phyloP scores from a whole-genome alignment of 805 yeast species.

The Spathaspora hagerdaliae region DNA sequence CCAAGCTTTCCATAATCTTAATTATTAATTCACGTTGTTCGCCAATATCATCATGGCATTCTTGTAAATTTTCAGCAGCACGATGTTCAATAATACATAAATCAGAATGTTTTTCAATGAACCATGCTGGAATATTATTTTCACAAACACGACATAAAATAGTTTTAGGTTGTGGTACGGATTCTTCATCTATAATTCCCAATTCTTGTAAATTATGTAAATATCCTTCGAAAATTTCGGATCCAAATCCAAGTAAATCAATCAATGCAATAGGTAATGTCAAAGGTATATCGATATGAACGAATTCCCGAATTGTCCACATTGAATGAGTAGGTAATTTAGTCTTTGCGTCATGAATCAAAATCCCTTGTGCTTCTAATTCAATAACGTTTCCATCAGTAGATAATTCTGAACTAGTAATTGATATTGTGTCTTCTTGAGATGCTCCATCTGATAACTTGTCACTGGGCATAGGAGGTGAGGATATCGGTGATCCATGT shows the following conservation, averaged over 20 bases:
- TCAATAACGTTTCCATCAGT: conserved; percentile 65
- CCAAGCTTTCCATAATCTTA: conserved; percentile 39
- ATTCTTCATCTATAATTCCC: conserved; percentile 58
- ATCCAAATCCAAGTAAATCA: conserved; percentile 84
- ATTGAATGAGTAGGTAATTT: conserved; percentile 73
- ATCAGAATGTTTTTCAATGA: conserved; percentile 88
- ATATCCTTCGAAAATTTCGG: conserved; percentile 76
- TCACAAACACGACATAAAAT: conserved; percentile 93
- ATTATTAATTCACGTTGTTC: conserved; percentile 62
- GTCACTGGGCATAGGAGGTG: no score
- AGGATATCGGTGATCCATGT: no score
- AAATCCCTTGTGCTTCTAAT: conserved; percentile 90
- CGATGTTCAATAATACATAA: conserved; percentile 82
- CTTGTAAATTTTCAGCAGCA: conserved; percentile 70
- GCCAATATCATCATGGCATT: conserved; percentile 66
- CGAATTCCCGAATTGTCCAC: conserved; percentile 87
- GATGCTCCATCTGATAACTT: not conserved
- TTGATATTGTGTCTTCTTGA: conserved; percentile 9
- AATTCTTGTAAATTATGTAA: conserved; percentile 59
- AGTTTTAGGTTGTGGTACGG: conserved; percentile 74
- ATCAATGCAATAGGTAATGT: conserved; percentile 68
- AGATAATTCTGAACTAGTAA: conserved; percentile 28
- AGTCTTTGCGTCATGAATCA: conserved; percentile 60
- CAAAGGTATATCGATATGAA: conserved; percentile 57
- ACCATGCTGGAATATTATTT: conserved; percentile 89